Evolutionary conservation across 139 green algal genomes (phyloP).

Genomic region (Pseudopediastrum boryanum): DNA sequence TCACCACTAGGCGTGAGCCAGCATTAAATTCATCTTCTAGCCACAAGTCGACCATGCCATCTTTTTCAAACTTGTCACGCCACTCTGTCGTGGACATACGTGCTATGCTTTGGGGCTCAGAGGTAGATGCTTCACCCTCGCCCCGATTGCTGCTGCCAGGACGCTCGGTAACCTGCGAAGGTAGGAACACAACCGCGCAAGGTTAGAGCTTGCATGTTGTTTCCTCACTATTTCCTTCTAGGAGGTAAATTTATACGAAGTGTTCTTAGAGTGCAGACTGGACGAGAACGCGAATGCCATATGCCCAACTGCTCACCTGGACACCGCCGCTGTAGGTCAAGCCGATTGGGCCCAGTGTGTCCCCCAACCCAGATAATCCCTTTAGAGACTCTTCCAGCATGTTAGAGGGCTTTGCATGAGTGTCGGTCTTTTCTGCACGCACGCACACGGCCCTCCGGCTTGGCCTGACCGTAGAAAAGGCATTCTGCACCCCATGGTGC

Average conservation of each 20-base stretch:
- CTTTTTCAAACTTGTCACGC: conserved; percentile 76
- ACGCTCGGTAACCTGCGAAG: no score
- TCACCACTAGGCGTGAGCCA: conserved; percentile 80
- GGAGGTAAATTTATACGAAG: no score
- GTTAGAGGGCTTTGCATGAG: background rate
- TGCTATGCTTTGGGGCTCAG: conserved; percentile 54
- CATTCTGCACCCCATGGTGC: no score
- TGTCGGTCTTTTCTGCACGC: background rate
- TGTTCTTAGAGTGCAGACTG: no score
- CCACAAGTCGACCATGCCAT: conserved; percentile 88
- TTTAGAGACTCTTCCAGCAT: conserved; percentile 26
- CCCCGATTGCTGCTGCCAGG: background rate
- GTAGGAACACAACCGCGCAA: no score
- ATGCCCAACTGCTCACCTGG: no score
- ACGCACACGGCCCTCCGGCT: background rate
- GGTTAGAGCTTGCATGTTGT: no score
- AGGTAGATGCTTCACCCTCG: conserved; percentile 27
- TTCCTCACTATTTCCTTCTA: no score
- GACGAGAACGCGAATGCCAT: no score
- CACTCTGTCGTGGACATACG: conserved; percentile 84
- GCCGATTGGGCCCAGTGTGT: conserved; percentile 75
- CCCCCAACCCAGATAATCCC: conserved; percentile 51
- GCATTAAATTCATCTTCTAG: conserved; percentile 96
- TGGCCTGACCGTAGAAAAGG: no score
- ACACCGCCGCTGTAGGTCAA: conserved; percentile 49